Conservation (phyloP, 495 filamentous ascomycete species). For the Penicillium parvum region DNA sequence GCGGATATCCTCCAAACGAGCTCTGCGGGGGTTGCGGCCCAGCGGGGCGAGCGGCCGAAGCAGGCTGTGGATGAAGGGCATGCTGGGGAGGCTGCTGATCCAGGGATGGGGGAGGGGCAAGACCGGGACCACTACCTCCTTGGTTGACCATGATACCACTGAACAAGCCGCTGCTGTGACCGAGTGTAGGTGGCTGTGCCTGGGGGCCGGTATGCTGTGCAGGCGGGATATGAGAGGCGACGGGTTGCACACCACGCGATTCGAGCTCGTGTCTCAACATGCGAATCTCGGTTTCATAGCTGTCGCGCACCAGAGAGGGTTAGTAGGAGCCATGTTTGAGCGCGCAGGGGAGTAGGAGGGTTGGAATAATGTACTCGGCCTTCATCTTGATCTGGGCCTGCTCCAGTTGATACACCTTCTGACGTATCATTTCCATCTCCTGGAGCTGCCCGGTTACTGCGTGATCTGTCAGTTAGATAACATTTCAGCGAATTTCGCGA, state of each 20-base stretch:
- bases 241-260: conserved; percentile 69
- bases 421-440: conserved; percentile 87
- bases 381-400: conserved; percentile 82
- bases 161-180: conserved; percentile 91
- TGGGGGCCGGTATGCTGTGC: conserved; percentile 76
- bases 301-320: conserved; percentile 29
- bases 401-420: conserved; percentile 87
- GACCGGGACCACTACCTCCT: conserved; percentile 77
- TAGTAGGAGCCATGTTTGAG: not conserved
- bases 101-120: conserved; percentile 76
- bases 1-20: conserved; percentile 57
- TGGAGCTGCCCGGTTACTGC: conserved; percentile 80
- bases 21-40: conserved; percentile 59
- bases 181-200: conserved; percentile 78
- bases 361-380: conserved; percentile 65
- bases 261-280: conserved; percentile 87
- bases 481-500: conserved; percentile 26
- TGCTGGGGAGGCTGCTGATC: conserved; percentile 57
- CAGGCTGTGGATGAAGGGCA: conserved; percentile 56
- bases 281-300: conserved; percentile 89
- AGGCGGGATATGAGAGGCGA: conserved; percentile 56
- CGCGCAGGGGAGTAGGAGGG: not conserved
- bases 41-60: conserved; percentile 57
- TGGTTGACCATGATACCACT: conserved; percentile 93
- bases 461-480: conserved; percentile 29